These are phyloP conservation scores for Parietaria judaica DNA, from an alignment of 306 rosid species.

Conservation along the genomic window DNA sequence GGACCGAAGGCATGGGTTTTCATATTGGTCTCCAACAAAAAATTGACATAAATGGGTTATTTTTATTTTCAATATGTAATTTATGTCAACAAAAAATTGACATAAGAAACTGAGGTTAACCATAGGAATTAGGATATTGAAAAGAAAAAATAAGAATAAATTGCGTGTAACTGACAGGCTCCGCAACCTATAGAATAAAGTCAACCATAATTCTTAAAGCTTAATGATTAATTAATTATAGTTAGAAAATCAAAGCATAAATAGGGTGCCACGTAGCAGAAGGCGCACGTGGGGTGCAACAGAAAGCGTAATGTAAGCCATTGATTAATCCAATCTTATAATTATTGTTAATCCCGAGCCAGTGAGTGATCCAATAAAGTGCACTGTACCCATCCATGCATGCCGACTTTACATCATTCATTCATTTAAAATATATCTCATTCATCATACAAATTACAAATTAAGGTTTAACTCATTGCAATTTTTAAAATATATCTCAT, in stretches of 20 bases:
- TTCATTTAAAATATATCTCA: too few relatives aligned
- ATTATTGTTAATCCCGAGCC: slow-evolving; percentile 16
- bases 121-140: background rate
- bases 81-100: too few relatives aligned
- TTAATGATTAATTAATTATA: background rate
- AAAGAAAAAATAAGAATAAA: background rate
- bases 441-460: too few relatives aligned
- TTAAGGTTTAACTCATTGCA: too few relatives aligned
- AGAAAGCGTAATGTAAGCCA: slow-evolving; percentile 32
- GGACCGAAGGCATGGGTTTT: too few relatives aligned
- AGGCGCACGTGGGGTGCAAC: slow-evolving; percentile 29
- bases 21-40: too few relatives aligned
- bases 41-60: too few relatives aligned
- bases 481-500: too few relatives aligned
- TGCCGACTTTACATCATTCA: slow-evolving; percentile 13
- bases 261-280: slow-evolving; percentile 32
- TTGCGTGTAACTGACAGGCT: background rate
- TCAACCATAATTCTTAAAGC: background rate
- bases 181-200: slow-evolving; percentile 5
- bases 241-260: slow-evolving; percentile 5
- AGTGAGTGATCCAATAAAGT: slow-evolving; percentile 10
- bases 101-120: too few relatives aligned
- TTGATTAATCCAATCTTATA: slow-evolving; percentile 11
- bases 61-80: too few relatives aligned
- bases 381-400: slow-evolving; percentile 11